Base-by-base conservation (phyloP, 2,329 filamentous ascomycete species). In the Verticillium klebahnii region DNA sequence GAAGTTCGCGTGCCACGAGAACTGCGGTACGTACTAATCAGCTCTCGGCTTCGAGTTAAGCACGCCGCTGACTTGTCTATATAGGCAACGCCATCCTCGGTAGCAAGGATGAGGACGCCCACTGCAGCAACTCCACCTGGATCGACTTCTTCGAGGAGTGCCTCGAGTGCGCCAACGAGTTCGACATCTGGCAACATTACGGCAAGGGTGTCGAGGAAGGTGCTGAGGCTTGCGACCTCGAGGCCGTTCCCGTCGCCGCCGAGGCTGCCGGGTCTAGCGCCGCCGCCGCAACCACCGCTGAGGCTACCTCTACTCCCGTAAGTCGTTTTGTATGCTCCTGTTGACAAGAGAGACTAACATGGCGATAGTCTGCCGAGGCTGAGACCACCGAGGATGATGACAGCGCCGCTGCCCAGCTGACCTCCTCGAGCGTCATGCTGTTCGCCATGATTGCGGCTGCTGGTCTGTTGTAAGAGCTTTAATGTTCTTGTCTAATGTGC, bases 111-210 rank as follows among this genome's bases (percentile, higher is more conserved):
- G 67, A 69, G n/a, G 65, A 68, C 1, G 72, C 69, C 61, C 73
- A 73, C 60, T 82, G 79, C 63, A 67, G 71, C 8, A 73, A 75
- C 61, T 61, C 72, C 4, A 73, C 69, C 40, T 82, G 80, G 72
- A 66, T 73, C 19, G 69, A 69, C 12, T 69, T 74, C 62, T 80
- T 80, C 66, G 69, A 73, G 17, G 72, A 71, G 12, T 81, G 79
- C 62, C 72, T 81, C 55, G 67, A 73, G 54, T 81, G 79, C 65
- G 73, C 78, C 19, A 73, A 77, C 52, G 76, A 78, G 54, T 71
- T 73, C 60, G 70, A 77, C 61, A 79, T 80, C 67, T 81, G 79
- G 79, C 66, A 71, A 54, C 75, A 75, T 69, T 81, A 82, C 63
- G 72, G 78, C 12, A 67, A 62, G 52, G 70, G 72, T 0, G 65